Base-by-base conservation (phyloP, 257 asterid species). In the Fraxinus americana region DNA sequence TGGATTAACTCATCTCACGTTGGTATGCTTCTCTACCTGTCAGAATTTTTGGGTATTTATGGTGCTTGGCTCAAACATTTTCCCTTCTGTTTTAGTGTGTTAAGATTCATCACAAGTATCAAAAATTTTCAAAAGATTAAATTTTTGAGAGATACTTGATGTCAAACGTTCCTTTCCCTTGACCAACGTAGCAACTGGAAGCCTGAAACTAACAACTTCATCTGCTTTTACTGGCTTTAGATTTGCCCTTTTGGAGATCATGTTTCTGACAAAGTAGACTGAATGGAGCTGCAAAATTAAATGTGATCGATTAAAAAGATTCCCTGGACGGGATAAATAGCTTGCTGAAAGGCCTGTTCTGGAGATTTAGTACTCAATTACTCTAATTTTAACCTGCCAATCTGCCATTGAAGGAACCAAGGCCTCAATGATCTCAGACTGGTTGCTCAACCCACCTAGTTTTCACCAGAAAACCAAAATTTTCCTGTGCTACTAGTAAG, bases 1-100 rank as follows among this genome's bases (percentile, higher is more conserved):
- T 96, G 99, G 99, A 85, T 75, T 74, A 88, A 75, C 75, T 93
- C 97, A n/a, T 77, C 97, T 48, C 99, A 93, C 13, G 97, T 92
- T 8, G 99, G 99, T 95, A 89, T 67, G 96, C 69, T 77, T 83
- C 77, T 71, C 9, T 67, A 27, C 43, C 34, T 54, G 36, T 63
- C 69, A 41, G 36, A 67, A 14, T 8, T 59, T 43, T 30, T 70
- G 19, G 7, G 67, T 63, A n/a, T 70, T 61, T 43, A 1, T 71
- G 69, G 30, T 76, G 14, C 23, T 43, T 59, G 39, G n/a, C 79
- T 48, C 68, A 34, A 69, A 38, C 72, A n/a, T 7, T 25, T 25
- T 61, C 34, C 68, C 66, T 19, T 57, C 12, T 7, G 66, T 57
- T 57, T 57, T 57, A n/a, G 1, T 7, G 12, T 19, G 12, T 48